Conservation (phyloP, 805 yeast genomes). For the Teunomyces aglyptinius region DNA sequence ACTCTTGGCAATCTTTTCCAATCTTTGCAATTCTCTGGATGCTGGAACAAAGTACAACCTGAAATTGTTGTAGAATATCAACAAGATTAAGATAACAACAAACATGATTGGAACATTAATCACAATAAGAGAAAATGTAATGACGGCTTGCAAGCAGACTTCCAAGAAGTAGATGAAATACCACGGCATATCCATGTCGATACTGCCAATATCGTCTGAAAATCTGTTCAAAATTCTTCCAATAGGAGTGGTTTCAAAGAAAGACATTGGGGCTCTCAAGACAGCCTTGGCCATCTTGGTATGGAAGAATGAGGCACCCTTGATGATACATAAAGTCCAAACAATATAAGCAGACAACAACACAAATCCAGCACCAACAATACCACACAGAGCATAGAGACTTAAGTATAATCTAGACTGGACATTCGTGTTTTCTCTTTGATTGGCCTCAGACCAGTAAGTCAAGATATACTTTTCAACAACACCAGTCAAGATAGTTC, state of each 20-base stretch:
- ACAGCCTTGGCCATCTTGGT: slow-evolving; percentile 55
- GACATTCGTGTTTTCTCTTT: slow-evolving; percentile 38
- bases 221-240: slow-evolving; percentile 67
- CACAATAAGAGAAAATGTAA: slow-evolving; percentile 54
- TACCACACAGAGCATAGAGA: slow-evolving; percentile 55
- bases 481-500: slow-evolving; percentile 31
- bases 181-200: slow-evolving; percentile 58
- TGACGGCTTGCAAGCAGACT: slow-evolving; percentile 41
- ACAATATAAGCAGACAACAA: slow-evolving; percentile 46
- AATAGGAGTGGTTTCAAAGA: slow-evolving; percentile 67
- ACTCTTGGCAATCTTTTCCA: slow-evolving; percentile 63
- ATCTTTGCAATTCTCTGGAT: slow-evolving; percentile 75
- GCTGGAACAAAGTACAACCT: slow-evolving; percentile 68
- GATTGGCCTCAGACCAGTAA: slow-evolving; percentile 61
- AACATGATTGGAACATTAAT: slow-evolving; percentile 54
- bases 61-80: slow-evolving; percentile 62
- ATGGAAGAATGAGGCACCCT: slow-evolving; percentile 56
- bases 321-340: slow-evolving; percentile 53
- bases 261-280: slow-evolving; percentile 59
- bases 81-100: slow-evolving; percentile 45
- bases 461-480: slow-evolving; percentile 64
- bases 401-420: slow-evolving; percentile 47
- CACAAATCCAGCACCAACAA: slow-evolving; percentile 49
- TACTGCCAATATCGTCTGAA: slow-evolving; percentile 56
- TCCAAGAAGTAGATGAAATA: slow-evolving; percentile 49